phyloP scores from a whole-genome alignment of 163 green algal species.

The Scenedesmus sp. region DNA sequence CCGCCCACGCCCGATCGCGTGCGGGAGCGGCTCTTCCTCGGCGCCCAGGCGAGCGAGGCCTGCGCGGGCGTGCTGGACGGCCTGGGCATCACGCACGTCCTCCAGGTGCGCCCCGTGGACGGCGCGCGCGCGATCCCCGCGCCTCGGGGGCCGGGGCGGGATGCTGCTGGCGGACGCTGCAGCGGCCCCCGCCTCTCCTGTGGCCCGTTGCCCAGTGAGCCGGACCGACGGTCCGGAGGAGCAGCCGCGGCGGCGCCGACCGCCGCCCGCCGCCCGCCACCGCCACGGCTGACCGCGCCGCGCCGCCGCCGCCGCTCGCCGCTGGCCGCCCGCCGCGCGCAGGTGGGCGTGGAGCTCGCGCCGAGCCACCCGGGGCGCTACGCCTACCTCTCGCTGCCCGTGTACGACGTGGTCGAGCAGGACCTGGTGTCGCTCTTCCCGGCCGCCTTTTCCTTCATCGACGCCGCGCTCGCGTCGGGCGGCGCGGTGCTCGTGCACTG shows the following conservation, averaged over 20 bases:
- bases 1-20: slow-evolving; percentile 11
- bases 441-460: slow-evolving; percentile 41
- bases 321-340: no score
- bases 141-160: no score
- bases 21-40: slow-evolving; percentile 5
- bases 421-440: slow-evolving; percentile 42
- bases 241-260: no score
- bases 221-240: no score
- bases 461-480: slow-evolving; percentile 15
- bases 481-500: slow-evolving; percentile 68
- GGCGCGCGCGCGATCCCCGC: no score
- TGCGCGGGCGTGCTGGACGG: slow-evolving; percentile 14
- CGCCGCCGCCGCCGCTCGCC: no score
- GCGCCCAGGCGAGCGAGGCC: slow-evolving; percentile 6
- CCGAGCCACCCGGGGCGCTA: slow-evolving; percentile 11
- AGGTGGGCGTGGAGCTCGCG: slow-evolving; percentile 31
- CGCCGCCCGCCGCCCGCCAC: no score
- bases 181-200: no score
- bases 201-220: no score
- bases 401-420: slow-evolving; percentile 27
- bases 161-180: no score
- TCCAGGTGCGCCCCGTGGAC: slow-evolving; percentile 41
- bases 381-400: slow-evolving; percentile 23
- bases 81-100: slow-evolving; percentile 36
- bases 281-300: no score